Evolutionary conservation across 768 basidiomycete genomes (phyloP).

Genomic region (Boletus tylopilopsis): DNA sequence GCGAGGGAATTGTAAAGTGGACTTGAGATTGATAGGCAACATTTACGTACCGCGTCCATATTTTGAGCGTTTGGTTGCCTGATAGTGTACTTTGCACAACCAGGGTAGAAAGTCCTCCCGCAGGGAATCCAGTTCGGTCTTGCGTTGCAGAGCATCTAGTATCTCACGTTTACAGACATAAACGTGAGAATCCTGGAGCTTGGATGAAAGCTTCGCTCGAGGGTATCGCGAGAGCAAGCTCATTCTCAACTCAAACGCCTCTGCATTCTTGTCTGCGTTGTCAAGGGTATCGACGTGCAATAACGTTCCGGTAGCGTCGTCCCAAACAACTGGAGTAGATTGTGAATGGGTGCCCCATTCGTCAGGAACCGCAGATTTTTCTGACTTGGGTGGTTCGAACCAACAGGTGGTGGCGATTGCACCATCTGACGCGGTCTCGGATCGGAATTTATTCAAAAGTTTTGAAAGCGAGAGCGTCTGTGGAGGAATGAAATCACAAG

Average conservation of each 20-base stretch:
- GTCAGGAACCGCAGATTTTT: constrained; percentile 55
- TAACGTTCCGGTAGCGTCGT: constrained; percentile 59
- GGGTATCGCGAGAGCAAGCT: constrained; percentile 76
- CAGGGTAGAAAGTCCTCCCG: constrained; percentile 91
- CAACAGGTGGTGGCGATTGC: constrained; percentile 66
- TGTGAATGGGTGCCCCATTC: constrained; percentile 58
- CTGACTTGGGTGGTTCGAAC: constrained; percentile 47
- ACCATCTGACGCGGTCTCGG: constrained; percentile 60
- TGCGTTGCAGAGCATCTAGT: constrained; percentile 66
- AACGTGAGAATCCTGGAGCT: constrained; percentile 82
- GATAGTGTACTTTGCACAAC: constrained; percentile 85
- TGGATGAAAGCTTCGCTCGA: constrained; percentile 60
- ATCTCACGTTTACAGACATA: constrained; percentile 80
- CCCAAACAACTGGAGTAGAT: constrained; percentile 60
- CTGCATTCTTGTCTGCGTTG: constrained; percentile 59
- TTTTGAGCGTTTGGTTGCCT: constrained; percentile 52
- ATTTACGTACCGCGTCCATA: constrained; percentile 49
- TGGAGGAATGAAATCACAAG: constrained; percentile 89
- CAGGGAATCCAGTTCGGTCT: constrained; percentile 73
- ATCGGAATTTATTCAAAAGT: constrained; percentile 80
- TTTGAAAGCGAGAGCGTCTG: constrained; percentile 61
- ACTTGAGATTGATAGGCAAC: background rate
- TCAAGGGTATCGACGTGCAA: constrained; percentile 72
- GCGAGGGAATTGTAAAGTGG: background rate
- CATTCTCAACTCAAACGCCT: constrained; percentile 76